Evolutionary conservation across 78 protist species (phyloP).

Genomic region (Pelomyxa schiedti): DNA sequence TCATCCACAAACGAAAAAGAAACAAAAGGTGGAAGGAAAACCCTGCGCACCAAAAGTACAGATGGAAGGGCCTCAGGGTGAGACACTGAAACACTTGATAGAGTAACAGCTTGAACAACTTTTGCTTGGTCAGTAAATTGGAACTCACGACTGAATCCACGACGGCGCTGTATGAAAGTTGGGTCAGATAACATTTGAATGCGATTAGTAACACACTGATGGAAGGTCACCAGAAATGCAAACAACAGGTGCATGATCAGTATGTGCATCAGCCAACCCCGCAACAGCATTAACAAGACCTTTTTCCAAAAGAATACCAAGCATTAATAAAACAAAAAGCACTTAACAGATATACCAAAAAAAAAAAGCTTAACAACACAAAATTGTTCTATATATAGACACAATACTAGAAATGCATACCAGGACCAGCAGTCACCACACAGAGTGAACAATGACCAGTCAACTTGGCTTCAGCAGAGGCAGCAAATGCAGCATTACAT

Average conservation of each 20-base stretch:
- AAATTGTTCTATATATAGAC: too few relatives aligned
- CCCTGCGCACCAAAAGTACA: too few relatives aligned
- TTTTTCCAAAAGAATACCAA: too few relatives aligned
- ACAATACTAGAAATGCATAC: too few relatives aligned
- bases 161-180: too few relatives aligned
- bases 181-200: too few relatives aligned
- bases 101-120: neutral
- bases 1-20: too few relatives aligned
- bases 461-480: neutral
- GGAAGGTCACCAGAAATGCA: neutral
- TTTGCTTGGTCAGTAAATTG: neutral
- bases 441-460: neutral
- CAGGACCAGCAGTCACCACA: neutral
- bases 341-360: too few relatives aligned
- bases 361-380: too few relatives aligned
- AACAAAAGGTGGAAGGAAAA: too few relatives aligned
- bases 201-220: too few relatives aligned
- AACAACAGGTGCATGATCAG: neutral
- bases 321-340: too few relatives aligned
- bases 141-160: neutral
- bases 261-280: neutral
- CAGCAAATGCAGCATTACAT: neutral
- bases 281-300: neutral
- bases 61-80: neutral
- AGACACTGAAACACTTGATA: neutral